phyloP scores from a whole-genome alignment of 164 flowering plant genomes.

The Umbellularia californica region DNA sequence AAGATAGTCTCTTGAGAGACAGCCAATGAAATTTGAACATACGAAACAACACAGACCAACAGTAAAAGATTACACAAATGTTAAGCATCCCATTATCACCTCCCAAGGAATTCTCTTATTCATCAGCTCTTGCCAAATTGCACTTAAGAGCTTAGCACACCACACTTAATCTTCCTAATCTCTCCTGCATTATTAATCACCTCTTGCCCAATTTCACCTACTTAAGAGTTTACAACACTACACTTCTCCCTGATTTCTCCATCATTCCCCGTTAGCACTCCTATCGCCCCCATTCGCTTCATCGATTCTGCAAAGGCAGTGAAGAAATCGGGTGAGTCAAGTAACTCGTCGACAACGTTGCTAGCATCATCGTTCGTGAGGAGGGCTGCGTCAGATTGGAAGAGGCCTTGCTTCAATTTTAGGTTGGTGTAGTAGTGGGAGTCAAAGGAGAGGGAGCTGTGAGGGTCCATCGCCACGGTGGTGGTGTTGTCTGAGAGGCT shows the following conservation, averaged over 20 bases:
- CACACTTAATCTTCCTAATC: slow-evolving; percentile 24
- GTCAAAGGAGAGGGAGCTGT: slow-evolving; percentile 34
- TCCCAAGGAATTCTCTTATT: not conserved
- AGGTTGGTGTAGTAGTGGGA: slow-evolving; percentile 28
- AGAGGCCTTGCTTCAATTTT: slow-evolving; percentile 31
- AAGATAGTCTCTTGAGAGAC: too few relatives aligned
- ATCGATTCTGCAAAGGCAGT: slow-evolving; percentile 22
- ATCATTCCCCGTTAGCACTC: slow-evolving; percentile 19
- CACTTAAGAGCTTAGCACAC: slow-evolving; percentile 11
- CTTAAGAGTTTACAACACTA: slow-evolving; percentile 9
- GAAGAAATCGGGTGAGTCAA: slow-evolving; percentile 19
- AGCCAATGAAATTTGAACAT: too few relatives aligned
- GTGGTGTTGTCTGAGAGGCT: slow-evolving; percentile 25
- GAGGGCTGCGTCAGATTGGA: slow-evolving; percentile 58
- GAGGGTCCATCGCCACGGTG: slow-evolving; percentile 49
- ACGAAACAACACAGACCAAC: not conserved
- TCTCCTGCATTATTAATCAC: slow-evolving; percentile 19
- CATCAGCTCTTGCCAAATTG: not conserved
- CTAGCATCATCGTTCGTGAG: slow-evolving; percentile 21
- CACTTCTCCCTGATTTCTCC: slow-evolving; percentile 34
- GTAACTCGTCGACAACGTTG: slow-evolving; percentile 16
- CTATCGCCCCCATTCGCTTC: slow-evolving; percentile 24
- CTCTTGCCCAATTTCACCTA: too few relatives aligned
- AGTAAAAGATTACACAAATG: too few relatives aligned
- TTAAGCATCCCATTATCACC: not conserved